Evolutionary conservation across 1,139 yeast genomes (phyloP), one percentile per base, ranked within the genome.

Genomic region (Yamadazyma oceani): DNA sequence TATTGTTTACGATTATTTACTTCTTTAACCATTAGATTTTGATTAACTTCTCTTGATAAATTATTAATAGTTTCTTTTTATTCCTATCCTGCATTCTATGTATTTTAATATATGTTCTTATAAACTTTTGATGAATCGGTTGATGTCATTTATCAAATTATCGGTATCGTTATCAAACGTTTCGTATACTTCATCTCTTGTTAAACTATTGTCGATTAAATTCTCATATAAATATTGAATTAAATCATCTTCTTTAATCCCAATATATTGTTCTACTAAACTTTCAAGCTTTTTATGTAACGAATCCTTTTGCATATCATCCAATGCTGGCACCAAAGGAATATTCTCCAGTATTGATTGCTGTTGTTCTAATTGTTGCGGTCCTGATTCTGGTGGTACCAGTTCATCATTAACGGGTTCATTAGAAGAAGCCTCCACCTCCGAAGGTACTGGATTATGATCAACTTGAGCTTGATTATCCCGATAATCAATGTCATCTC

Each of bases 141-240:
- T 62, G 32, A 68, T 51, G 37, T 65, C 69, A 17, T 70, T 64
- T 2, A 70, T 72, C 36, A 75, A 66, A 13, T 54, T 57, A n/a
- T 50, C 55, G 1, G 82, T 74, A 52, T 79, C 84, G 26, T 78
- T 82, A 42, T 79, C 82, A 29, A 77, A 56, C 1, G 80, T 73
- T 45, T 79, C 82, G 7, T 56, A 54, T 35, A 79, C 60, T 42
- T 78, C 84, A 7, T 57, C 55, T 12, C 68, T 45, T 3, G 44
- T 42, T 12, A 64, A 52, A 37, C 60, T 60, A 27, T 65, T 57
- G 3, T 54, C 58, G 17, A 57, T 47, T 7, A 78, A 53, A 38
- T 67, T 63, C 17, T 63, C 63, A 33, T 60, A 51, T 12, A 78
- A 64, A 31, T 70, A 74, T 6, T 68, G 66, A 10, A 69, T 57